These are phyloP conservation scores for Mucor plumbeus DNA, from an alignment of 371 early-diverging fungal species.

Conservation along the genomic window DNA sequence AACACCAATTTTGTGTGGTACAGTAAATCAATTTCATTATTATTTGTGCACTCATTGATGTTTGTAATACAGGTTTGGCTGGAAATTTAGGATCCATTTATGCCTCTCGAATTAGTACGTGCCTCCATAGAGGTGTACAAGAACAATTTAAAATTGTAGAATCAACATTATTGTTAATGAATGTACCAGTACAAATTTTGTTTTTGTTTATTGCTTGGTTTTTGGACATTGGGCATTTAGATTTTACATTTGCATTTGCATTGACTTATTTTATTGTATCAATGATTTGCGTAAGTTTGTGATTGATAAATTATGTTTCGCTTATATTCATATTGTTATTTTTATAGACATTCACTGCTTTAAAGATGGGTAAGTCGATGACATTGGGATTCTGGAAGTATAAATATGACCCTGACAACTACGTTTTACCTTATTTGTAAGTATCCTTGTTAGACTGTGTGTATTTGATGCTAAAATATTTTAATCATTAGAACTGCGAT, in stretches of 20 bases:
- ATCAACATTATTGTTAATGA: constrained; percentile 68
- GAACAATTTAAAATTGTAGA: constrained; percentile 64
- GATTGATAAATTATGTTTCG: background rate
- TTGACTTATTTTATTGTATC: constrained; percentile 53
- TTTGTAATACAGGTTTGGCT: constrained; percentile 43
- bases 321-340: too few species aligned
- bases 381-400: constrained; percentile 68
- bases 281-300: constrained; percentile 22
- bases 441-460: constrained; percentile 29
- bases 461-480: constrained; percentile 15
- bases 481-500: constrained; percentile 53
- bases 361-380: constrained; percentile 64
- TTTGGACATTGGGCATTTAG: constrained; percentile 61
- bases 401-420: constrained; percentile 84
- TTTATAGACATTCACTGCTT: constrained; percentile 44
- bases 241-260: constrained; percentile 44
- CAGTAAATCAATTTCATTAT: constrained; percentile 11
- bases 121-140: constrained; percentile 67
- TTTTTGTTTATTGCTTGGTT: constrained; percentile 67
- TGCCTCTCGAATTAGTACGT: constrained; percentile 83
- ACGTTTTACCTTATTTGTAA: constrained; percentile 81
- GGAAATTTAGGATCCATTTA: constrained; percentile 89
- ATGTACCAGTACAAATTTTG: constrained; percentile 74
- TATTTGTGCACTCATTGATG: background rate
- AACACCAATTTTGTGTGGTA: constrained; percentile 76